Evolutionary conservation across 1,284 basidiomycete genomes (phyloP).

Genomic region (Inonotus obliquus): DNA sequence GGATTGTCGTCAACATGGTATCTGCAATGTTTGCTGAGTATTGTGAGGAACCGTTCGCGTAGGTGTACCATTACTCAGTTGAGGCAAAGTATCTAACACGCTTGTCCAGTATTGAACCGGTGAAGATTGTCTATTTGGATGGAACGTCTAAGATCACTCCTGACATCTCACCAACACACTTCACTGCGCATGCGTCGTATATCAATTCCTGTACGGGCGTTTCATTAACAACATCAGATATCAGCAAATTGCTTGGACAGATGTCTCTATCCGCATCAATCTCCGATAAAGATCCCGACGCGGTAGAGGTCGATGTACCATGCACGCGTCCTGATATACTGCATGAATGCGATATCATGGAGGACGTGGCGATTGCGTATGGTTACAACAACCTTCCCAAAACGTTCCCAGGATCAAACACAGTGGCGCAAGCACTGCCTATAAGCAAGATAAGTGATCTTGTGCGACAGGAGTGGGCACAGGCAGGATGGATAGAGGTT

Average conservation of each 20-base stretch:
- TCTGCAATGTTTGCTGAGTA: slow-evolving; percentile 98
- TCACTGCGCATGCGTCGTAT: slow-evolving; percentile 82
- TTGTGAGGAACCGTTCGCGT: slow-evolving; percentile 89
- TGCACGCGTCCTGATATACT: slow-evolving; percentile 94
- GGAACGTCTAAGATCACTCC: slow-evolving; percentile 79
- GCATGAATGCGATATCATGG: slow-evolving; percentile 98
- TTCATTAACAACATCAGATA: slow-evolving; percentile 54
- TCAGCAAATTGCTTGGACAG: slow-evolving; percentile 62
- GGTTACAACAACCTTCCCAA: slow-evolving; percentile 96
- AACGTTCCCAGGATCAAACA: slow-evolving; percentile 91
- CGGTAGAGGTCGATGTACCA: slow-evolving; percentile 76
- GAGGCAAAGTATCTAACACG: neutral
- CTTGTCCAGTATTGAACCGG: slow-evolving; percentile 76
- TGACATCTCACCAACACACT: slow-evolving; percentile 68
- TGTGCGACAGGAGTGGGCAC: slow-evolving; percentile 86
- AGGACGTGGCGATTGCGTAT: slow-evolving; percentile 96
- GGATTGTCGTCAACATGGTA: slow-evolving; percentile 93
- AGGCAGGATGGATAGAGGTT: slow-evolving; percentile 95
- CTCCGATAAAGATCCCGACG: slow-evolving; percentile 48
- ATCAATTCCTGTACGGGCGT: slow-evolving; percentile 96
- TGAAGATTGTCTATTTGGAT: slow-evolving; percentile 76
- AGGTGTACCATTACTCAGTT: slow-evolving; percentile 29
- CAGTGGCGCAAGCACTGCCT: slow-evolving; percentile 88
- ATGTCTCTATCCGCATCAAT: slow-evolving; percentile 68
- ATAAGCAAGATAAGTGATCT: slow-evolving; percentile 92